Base-by-base conservation (phyloP, 495 filamentous ascomycete species). In the Podospora pseudocomata region DNA sequence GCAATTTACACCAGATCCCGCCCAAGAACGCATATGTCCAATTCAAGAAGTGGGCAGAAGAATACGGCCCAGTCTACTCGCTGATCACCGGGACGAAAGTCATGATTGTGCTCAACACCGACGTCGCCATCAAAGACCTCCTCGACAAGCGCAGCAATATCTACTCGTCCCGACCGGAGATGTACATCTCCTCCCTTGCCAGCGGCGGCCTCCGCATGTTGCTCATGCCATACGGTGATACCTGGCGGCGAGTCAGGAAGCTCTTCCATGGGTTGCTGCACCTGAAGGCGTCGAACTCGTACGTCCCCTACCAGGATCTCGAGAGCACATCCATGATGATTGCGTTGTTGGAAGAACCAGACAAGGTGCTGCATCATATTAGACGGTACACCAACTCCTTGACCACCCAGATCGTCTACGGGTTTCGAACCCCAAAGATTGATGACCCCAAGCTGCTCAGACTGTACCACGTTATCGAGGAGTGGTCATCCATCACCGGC, bases 351-450 rank as follows among this genome's bases (percentile, higher is more conserved):
- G 72, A 76, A 3, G 15, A 68, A 11, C 71, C 74, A 15, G 13
- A 59, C 30, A 49, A 39, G 0, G 71, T 73, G 55, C 60, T 72
- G 54, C 56, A 70, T 4, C 74, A 76, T 58, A 65, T 76, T 18
- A 74, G 79, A 5, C 74, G 80, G 26, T 83, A 79, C 68, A 77
- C 78, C 4, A 79, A 78, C 39, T 77, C 80, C 0, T 65, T 83
- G 23, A 78, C 80, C 0, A 82, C 80, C 4, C 77, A 75, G 0
- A 82, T 83, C 71, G 74, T 81, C 5, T 83, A 78, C 61, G 81
- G 81, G 23, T 80, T 75, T 66, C 76, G 81, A 4, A 79, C 74
- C 13, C 2, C 82, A 18, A 7, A 18, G 3, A 58, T 58, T 19
- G 55, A 58, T 58, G 55, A 58, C n/a, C 19, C 55, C 3, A 58